Evolutionary conservation across 2,329 filamentous ascomycete species (phyloP), one percentile per base, ranked within the genome.

Genomic region (Pseudogymnoascus sp.): DNA sequence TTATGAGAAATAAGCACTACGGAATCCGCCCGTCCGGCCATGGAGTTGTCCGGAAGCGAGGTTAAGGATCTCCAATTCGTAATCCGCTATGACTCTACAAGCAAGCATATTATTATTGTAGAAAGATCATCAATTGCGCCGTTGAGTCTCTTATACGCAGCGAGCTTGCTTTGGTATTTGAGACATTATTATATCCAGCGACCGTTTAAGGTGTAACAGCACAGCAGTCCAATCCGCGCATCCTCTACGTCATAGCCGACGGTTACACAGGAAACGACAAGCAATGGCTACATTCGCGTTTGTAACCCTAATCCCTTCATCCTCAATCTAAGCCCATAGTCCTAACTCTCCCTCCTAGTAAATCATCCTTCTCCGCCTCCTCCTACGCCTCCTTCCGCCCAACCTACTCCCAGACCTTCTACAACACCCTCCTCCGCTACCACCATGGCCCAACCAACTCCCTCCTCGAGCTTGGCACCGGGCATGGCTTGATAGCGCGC

Each of bases 371-470:
- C 72, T 81, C 80, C 25, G 78, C 81, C 12, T 77, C 79, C 45
- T 77, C 78, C 15, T 88, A 87, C 67, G 83, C 84, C 37, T 76
- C 82, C 25, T 82, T 85, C 69, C 79, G 85, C 13, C 84, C 85
- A 13, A 75, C 76, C 27, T 88, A 87, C 69, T 83, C 84, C 5
- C 69, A 76, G 7, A 74, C 74, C 18, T 74, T 87, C 31, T 86
- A 81, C 72, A 75, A 77, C 60, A 79, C 74, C 15, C 72, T 87
- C 8, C 75, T 87, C 10, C 69, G 70, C 21, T 86, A 82, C 70
- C 82, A 87, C 71, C 73, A 75, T 25, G 68, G 70, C 64, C 18
- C 74, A 68, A 64, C 69, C 8, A 69, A 69, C 2, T 68, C 74
- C 18, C 74, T 74, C 60, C 70, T 87, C 7, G 86, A 88, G 69